phyloP scores from a whole-genome alignment of 331 rosid genomes.

The Quercus lobata region DNA sequence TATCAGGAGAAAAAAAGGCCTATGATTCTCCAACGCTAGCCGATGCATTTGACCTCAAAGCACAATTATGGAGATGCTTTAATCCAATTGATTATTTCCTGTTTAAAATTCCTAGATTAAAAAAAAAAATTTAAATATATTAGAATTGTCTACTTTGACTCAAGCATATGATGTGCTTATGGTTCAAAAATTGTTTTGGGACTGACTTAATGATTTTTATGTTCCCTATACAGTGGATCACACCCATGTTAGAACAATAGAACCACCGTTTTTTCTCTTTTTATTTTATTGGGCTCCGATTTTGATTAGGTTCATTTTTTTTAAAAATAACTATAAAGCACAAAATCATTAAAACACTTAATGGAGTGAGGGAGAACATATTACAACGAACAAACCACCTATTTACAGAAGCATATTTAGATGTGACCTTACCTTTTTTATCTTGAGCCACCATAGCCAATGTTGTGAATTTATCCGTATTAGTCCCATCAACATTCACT shows the following conservation, averaged over 20 bases:
- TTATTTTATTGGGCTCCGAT: not conserved
- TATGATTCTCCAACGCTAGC: not conserved
- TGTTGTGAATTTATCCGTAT: too few species aligned
- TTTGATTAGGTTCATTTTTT: not conserved
- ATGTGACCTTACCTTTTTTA: too few species aligned
- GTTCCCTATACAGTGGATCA: not conserved
- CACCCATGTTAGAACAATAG: not conserved
- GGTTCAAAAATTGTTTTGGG: not conserved
- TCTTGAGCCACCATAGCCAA: too few species aligned
- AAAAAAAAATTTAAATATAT: not conserved
- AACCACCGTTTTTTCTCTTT: not conserved
- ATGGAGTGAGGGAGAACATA: too few species aligned
- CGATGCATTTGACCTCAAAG: not conserved
- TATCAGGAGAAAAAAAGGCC: too few species aligned
- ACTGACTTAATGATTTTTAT: too few species aligned
- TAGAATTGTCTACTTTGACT: not conserved
- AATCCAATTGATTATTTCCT: too few species aligned
- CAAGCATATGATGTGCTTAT: not conserved
- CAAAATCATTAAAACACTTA: too few species aligned
- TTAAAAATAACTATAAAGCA: too few species aligned
- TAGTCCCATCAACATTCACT: too few species aligned
- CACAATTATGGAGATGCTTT: not conserved
- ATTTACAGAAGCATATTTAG: too few species aligned
- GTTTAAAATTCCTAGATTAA: not conserved
- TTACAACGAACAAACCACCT: too few species aligned